phyloP scores from a whole-genome alignment of 495 filamentous ascomycete genomes.

The Talaromyces thailandensis region DNA sequence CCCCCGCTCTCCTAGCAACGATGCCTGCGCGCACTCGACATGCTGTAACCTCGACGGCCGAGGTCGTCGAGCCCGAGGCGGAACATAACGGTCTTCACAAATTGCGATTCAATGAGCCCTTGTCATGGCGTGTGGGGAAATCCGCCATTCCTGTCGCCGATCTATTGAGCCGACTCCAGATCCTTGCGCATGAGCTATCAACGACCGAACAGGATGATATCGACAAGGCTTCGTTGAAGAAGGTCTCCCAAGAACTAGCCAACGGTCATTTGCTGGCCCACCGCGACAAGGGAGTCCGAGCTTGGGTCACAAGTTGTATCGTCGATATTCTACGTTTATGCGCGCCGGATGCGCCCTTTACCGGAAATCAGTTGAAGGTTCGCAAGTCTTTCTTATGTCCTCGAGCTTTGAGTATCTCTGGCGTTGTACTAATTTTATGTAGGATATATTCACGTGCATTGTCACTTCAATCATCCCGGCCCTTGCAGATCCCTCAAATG shows the following conservation, averaged over 20 bases:
- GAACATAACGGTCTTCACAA: slow-evolving; percentile 25
- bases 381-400: background rate
- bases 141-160: slow-evolving; percentile 71
- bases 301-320: slow-evolving; percentile 79
- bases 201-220: slow-evolving; percentile 82
- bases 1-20: slow-evolving; percentile 13
- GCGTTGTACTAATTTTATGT: slow-evolving; percentile 10
- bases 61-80: slow-evolving; percentile 25
- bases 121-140: slow-evolving; percentile 90
- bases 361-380: slow-evolving; percentile 82
- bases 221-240: slow-evolving; percentile 67
- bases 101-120: slow-evolving; percentile 66
- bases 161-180: slow-evolving; percentile 69
- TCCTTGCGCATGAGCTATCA: slow-evolving; percentile 73
- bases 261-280: slow-evolving; percentile 74
- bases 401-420: background rate
- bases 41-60: slow-evolving; percentile 27
- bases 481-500: slow-evolving; percentile 76
- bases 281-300: slow-evolving; percentile 87
- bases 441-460: slow-evolving; percentile 93
- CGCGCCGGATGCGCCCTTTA: slow-evolving; percentile 94
- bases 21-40: slow-evolving; percentile 44
- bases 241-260: slow-evolving; percentile 83
- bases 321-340: slow-evolving; percentile 91
- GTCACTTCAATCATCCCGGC: slow-evolving; percentile 74